Base-by-base conservation (phyloP, 2,329 filamentous ascomycete species). In the Trichoderma pleuroti region DNA sequence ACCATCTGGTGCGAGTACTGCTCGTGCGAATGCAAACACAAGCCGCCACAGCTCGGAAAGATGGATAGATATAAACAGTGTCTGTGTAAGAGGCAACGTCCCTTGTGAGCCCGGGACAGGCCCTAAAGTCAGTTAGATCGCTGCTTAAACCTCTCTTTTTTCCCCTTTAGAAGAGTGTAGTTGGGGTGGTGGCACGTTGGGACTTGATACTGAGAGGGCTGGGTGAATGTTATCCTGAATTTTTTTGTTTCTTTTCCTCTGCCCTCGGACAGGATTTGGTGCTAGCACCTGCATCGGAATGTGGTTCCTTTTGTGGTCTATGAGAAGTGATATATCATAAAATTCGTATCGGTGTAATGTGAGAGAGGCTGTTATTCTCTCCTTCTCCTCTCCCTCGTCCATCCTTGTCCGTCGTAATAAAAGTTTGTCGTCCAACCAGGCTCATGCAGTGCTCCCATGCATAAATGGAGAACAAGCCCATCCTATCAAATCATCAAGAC, bases 81-180 rank as follows among this genome's bases (percentile, higher is more conserved):
- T 30, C 21, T 64, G 68, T 70, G 60, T 32, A 70, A 70, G 46
- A 46, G 28, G 28, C 18, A 59, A 59, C 18, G 34, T 18, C 9
- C 6, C 36, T 34, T 39, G 60, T 63, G 52, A 64, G 49, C 68
- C 68, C 68, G 68, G 42, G 60, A 70, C 68, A 70, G 59, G 28
- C 16, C 32, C 68, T 70, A 56, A 70, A 70, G 68, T 57, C 34
- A 64, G 68, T 70, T 70, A 70, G 68, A 64, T 59, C 49, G 36
- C 18, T 64, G 26, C 42, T 63, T 24, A 59, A 59, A 21, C 6
- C 9, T 21, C n/a, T 34, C 4, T 26, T 30, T 30, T 16, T 39
- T 26, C 16, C 2, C 24, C 24, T 24, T 18, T n/a, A n/a, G 26
- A 7, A 42, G 16, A 24, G 32, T 42, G 59, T 34, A 59, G 24